phyloP scores from a whole-genome alignment of 768 basidiomycete species.

The Lyophyllum semitale region DNA sequence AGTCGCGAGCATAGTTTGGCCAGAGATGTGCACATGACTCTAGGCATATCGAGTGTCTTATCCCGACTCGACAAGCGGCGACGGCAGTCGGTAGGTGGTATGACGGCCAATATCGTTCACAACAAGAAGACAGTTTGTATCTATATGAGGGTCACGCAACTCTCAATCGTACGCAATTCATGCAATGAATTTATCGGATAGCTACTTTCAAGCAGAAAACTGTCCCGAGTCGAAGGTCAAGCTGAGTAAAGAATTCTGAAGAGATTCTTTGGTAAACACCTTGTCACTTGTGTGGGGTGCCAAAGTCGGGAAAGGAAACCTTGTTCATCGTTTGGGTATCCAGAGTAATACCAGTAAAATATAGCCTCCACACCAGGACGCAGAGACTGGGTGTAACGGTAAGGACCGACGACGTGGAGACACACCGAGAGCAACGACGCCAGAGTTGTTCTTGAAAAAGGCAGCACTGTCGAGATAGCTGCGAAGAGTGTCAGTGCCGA shows the following conservation, averaged over 20 bases:
- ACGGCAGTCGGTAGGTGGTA: no score
- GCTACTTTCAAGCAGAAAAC: constrained; percentile 34
- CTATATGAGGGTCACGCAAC: not conserved
- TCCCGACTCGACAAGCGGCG: no score
- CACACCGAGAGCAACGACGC: constrained; percentile 83
- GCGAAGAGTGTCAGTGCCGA: constrained; percentile 1
- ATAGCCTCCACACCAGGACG: constrained; percentile 91
- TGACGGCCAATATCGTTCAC: no score
- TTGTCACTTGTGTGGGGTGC: constrained; percentile 82
- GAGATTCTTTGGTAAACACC: constrained; percentile 6
- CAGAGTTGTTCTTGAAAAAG: constrained; percentile 96
- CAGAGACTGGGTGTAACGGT: constrained; percentile 78
- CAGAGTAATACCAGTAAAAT: constrained; percentile 92
- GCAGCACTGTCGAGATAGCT: constrained; percentile 86
- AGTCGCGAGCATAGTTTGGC: no score
- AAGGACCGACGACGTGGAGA: not conserved
- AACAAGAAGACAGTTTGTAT: no score
- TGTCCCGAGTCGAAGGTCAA: constrained; percentile 74
- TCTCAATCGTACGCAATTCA: not conserved
- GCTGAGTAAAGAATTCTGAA: constrained; percentile 24
- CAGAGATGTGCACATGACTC: no score
- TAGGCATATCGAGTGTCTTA: no score
- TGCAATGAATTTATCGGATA: constrained; percentile 18
- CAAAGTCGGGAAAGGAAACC: constrained; percentile 50
- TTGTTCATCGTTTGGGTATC: constrained; percentile 94